Base-by-base conservation (phyloP, 1,284 basidiomycete species). In the Blastosporella zonata region DNA sequence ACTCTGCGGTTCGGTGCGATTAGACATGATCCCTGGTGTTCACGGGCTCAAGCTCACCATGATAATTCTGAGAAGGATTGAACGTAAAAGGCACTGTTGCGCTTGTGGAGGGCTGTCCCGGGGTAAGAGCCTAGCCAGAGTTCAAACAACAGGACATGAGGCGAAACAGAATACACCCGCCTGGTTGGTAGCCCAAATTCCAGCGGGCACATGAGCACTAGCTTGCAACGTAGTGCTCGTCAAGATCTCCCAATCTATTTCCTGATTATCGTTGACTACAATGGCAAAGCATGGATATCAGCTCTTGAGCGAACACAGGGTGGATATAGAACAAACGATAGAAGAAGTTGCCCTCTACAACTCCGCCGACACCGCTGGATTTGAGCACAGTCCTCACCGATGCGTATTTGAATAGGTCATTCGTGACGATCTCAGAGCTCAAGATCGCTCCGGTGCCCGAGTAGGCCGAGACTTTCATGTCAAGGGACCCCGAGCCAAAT, bases 101-200 rank as follows among this genome's bases (percentile, higher is more conserved):
- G 28, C 53, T 44, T 5, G 61, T 65, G 8, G 53, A 52, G 5
- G 54, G 31, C 31, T 52, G 50, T n/a, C 60, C 60, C 1, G 50
- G 38, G 15, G 47, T 48, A 4, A 63, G 46, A 29, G 58, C 52
- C 64, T 65, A 17, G 8, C 17, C 6, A 2, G 21, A 1, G 40
- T 25, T 39, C 9, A 10, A 17, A 5, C 23, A 6, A 20, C 2
- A 29, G 20, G 13, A 44, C 25, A 23, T 25, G 23, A 35, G 4
- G 18, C n/a, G 33, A 8, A 3, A 15, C n/a, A 34, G 28, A 1
- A 15, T n/a, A 15, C 12, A 43, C 34, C 5, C 49, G 63, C 66
- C 51, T 67, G 63, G 35, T 67, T 67, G 21, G 65, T 65, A n/a
- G 65, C 65, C 67, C 67, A 67, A 29, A 67, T 66, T n/a, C 67